Conservation (phyloP, 2,329 filamentous ascomycete genomes). For the Dothistroma septosporum region DNA sequence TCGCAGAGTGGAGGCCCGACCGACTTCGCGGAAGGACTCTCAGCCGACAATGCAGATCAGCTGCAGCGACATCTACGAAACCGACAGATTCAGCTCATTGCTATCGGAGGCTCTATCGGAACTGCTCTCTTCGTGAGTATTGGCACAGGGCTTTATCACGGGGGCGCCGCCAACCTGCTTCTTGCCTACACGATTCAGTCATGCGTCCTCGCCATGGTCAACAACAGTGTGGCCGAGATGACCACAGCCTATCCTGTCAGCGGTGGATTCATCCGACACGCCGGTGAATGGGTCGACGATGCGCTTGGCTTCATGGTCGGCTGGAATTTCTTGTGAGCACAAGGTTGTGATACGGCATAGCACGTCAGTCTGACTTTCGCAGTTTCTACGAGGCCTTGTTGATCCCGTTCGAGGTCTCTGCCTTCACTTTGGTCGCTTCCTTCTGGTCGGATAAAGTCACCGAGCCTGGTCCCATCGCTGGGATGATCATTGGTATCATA, state of each 20-base stretch:
- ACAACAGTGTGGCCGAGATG: constrained; percentile 64
- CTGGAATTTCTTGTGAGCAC: constrained; percentile 39
- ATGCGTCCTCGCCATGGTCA: constrained; percentile 55
- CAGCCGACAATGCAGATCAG: constrained; percentile 28
- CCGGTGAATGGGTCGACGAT: constrained; percentile 64
- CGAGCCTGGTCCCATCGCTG: constrained; percentile 34
- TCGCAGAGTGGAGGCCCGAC: neutral
- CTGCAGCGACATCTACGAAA: constrained; percentile 33
- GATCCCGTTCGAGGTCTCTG: constrained; percentile 52
- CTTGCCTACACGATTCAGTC: constrained; percentile 37
- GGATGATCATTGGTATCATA: constrained; percentile 40
- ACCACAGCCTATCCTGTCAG: constrained; percentile 20
- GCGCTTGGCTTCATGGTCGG: constrained; percentile 55
- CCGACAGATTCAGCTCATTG: constrained; percentile 35
- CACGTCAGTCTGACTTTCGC: neutral
- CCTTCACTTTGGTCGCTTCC: constrained; percentile 38
- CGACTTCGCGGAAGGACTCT: constrained; percentile 17
- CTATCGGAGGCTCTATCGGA: constrained; percentile 26
- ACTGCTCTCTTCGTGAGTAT: constrained; percentile 43
- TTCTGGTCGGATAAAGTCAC: constrained; percentile 42
- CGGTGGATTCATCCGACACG: constrained; percentile 57
- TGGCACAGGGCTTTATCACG: constrained; percentile 50
- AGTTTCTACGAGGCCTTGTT: constrained; percentile 47
- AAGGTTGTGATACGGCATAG: neutral
- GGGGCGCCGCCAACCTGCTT: constrained; percentile 34